These are phyloP conservation scores for Takashimella tepidaria DNA, from an alignment of 1,284 basidiomycete species.

Conservation along the genomic window DNA sequence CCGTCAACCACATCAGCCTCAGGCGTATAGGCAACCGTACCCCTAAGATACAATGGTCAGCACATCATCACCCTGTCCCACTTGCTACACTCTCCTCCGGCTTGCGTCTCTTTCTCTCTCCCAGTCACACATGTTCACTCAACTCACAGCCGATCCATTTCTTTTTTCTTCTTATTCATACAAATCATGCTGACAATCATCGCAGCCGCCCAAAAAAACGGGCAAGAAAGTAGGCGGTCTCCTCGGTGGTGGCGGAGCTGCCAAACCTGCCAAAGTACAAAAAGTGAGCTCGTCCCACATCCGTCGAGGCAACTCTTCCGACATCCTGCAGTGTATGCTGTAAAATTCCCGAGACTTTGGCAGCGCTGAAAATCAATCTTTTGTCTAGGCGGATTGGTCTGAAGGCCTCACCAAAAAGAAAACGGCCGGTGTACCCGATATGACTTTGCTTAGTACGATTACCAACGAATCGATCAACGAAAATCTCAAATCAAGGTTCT, in stretches of 20 bases:
- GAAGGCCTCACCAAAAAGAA: constrained; percentile 99
- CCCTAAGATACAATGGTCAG: no score
- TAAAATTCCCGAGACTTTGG: background rate
- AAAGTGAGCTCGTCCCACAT: constrained; percentile 10
- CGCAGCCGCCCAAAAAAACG: constrained; percentile 82
- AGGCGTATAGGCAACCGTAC: no score
- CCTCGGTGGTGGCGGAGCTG: constrained; percentile 52
- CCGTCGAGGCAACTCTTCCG: no score
- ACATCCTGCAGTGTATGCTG: background rate
- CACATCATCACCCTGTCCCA: background rate
- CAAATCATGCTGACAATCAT: constrained; percentile 10
- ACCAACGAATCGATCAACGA: constrained; percentile 98
- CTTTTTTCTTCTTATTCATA: background rate
- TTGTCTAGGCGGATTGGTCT: constrained; percentile 84
- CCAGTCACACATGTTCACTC: background rate
- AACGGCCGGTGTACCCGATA: constrained; percentile 94
- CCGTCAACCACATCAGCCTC: no score
- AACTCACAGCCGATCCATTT: background rate
- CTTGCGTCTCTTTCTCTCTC: background rate
- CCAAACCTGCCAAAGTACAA: constrained; percentile 16
- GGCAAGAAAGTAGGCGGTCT: constrained; percentile 73
- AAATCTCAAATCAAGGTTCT: constrained; percentile 94
- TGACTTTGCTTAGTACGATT: constrained; percentile 95
- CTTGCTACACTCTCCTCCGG: background rate
- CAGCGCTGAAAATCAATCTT: constrained; percentile 1